Evolutionary conservation across 306 rosid species (phyloP), one percentile per base, ranked within the genome.

Genomic region (Ziziphus jujuba): DNA sequence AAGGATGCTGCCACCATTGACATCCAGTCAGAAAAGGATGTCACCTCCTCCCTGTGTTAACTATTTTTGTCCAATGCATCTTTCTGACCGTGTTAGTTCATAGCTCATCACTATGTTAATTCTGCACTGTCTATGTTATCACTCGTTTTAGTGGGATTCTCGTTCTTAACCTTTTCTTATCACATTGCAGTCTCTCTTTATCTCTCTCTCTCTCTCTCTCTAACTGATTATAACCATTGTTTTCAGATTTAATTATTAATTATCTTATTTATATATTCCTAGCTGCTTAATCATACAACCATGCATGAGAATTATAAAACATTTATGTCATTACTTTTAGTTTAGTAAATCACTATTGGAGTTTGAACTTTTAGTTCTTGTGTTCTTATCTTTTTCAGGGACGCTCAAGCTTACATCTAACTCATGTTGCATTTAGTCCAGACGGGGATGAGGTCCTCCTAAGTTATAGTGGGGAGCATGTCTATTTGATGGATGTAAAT

Each of bases 1-100:
- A 80, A 90, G 99, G 89, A 95, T 90, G 96, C 80, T 95, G 62
- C 92, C 97, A 1, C 89, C 97, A 59, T 72, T 82, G 64, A 78
- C 92, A 68, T 88, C 95, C 57, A 81, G 92, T 69, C 83, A 73
- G 77, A 80, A 84, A 79, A 88, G 87, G 80, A 84, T 72, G 84
- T 72, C 88, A 13, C 88, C 99, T 33, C 97, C 99, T 77, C 92
- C 87, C 59, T 95, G 99, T 74, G 95, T 90, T 76, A 90, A 84
- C 81, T 95, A 88, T 78, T 95, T 89, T 76, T 90, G 99, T 72
- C 99, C 99, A 19, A 88, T 88, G 95, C 99, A 95, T 81, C 99
- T 95, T 67, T 90, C 99, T 64, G 96, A 90, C 17, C 88, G 85
- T 71, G 99, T 95, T 68, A 85, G 96, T 87, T 75, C 43, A 59